Base-by-base conservation (phyloP, 2,329 filamentous ascomycete species). In the Coniochaeta prunicola region DNA sequence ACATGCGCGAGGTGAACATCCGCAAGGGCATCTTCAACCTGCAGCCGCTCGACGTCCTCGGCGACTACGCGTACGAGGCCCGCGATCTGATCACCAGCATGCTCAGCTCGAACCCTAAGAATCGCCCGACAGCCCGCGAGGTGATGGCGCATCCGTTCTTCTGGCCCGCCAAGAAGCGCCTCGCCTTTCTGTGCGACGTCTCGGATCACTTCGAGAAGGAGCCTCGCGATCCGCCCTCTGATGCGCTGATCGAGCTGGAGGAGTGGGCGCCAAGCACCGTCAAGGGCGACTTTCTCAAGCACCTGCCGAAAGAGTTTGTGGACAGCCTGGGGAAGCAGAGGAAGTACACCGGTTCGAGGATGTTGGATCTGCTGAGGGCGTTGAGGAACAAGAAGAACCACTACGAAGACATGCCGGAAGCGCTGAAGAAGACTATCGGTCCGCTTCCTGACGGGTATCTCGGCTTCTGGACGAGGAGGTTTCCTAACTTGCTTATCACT, bases 181-280 rank as follows among this genome's bases (percentile, higher is more conserved):
- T 99, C 7, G 85, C 85, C 10, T 99, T 99, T 73, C 80, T 99
- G n/a, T 96, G 92, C 68, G 92, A 97, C 64, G 92, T 96, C 9
- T 97, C 92, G 0, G 94, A 99, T 71, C 91, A 96, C 70, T 97
- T 96, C 69, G 94, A 99, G 71, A 91, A 94, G 64, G 93, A 97
- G 70, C 85, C 87, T 0, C 86, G 92, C 30, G 91, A 96, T 54
- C 91, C 91, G 0, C 90, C 90, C 0, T 92, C 90, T 0, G 70
- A 76, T 0, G 80, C 87, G 0, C 80, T 97, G 0, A 67, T 75
- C 6, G 80, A 83, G 61, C 80, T 88, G 4, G 85, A 87, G 69
- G 66, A 66, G 1, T 77, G 79, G 62, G 84, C 82, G 0, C 67
- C 74, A 0, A 69, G 77, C 7, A 79, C 85, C 21, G 83, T 83